Conservation (phyloP, 345 rosid species). For the Eucalyptus leucophloia region DNA sequence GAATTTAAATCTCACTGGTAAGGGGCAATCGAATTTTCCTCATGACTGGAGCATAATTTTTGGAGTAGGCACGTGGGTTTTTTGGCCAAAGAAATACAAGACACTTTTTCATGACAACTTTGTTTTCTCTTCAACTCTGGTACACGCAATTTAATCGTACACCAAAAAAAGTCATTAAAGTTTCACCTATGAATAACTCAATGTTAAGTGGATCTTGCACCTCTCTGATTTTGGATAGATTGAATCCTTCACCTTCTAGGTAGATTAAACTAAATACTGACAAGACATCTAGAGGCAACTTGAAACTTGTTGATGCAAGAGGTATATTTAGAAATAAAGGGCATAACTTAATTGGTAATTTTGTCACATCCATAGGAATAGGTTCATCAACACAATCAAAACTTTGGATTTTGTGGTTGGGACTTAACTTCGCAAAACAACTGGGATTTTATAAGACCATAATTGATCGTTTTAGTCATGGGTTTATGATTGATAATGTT, state of each 20-base stretch:
- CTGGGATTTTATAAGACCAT: not conserved
- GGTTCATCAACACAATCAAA: not conserved
- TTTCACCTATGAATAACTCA: not conserved
- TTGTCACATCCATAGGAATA: not conserved
- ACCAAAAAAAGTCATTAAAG: no score
- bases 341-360: not conserved
- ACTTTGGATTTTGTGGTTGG: not conserved
- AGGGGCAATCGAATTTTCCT: not conserved
- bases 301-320: not conserved
- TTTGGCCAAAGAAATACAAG: not conserved
- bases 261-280: not conserved
- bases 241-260: not conserved
- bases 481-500: not conserved
- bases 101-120: not conserved
- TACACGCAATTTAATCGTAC: not conserved
- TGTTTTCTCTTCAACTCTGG: not conserved
- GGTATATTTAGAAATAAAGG: not conserved
- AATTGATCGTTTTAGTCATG: not conserved
- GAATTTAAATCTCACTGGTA: not conserved
- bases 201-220: not conserved
- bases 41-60: not conserved
- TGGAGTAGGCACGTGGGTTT: not conserved
- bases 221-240: not conserved
- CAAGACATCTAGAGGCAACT: not conserved
- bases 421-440: not conserved